phyloP scores from a whole-genome alignment of 768 basidiomycete genomes.

The Russula vinacea region DNA sequence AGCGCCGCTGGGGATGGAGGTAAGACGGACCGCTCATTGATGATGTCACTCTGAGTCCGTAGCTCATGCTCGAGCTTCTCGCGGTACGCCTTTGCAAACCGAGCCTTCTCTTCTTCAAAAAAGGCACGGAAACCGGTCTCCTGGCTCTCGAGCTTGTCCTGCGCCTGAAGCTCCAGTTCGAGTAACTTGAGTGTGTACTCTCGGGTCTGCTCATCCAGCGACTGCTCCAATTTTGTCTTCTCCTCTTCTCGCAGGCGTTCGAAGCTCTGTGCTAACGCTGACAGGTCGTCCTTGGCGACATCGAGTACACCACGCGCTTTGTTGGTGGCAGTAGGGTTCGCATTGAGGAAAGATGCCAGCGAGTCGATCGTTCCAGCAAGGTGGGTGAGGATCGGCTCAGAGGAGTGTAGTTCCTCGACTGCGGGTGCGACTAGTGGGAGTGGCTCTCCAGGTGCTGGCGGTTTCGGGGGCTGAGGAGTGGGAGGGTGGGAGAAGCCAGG shows the following conservation, averaged over 20 bases:
- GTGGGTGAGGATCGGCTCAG: conserved; percentile 91
- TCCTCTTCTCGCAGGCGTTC: conserved; percentile 80
- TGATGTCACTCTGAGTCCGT: conserved; percentile 82
- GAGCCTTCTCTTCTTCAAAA: conserved; percentile 73
- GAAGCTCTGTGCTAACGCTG: conserved; percentile 70
- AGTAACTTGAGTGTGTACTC: conserved; percentile 81
- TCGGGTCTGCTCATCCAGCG: conserved; percentile 76
- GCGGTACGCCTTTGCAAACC: conserved; percentile 73
- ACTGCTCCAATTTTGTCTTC: conserved; percentile 56
- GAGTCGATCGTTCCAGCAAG: conserved; percentile 91
- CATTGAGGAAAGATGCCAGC: conserved; percentile 77
- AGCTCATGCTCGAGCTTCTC: conserved; percentile 85
- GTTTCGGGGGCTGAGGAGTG: conserved; percentile 44
- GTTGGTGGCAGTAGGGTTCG: conserved; percentile 62
- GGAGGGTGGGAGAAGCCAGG: conserved; percentile 75
- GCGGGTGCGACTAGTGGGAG: conserved; percentile 82
- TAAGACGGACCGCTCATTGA: conserved; percentile 82
- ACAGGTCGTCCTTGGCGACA: conserved; percentile 76
- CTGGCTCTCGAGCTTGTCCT: conserved; percentile 80
- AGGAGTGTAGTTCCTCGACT: conserved; percentile 63
- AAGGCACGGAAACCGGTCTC: conserved; percentile 82
- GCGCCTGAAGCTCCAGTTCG: conserved; percentile 79
- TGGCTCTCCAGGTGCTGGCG: conserved; percentile 38
- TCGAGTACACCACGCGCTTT: conserved; percentile 75
- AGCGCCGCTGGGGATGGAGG: background rate